Evolutionary conservation across 2,329 filamentous ascomycete genomes (phyloP), one percentile per base, ranked within the genome.

Genomic region (Epichloe uncinata): DNA sequence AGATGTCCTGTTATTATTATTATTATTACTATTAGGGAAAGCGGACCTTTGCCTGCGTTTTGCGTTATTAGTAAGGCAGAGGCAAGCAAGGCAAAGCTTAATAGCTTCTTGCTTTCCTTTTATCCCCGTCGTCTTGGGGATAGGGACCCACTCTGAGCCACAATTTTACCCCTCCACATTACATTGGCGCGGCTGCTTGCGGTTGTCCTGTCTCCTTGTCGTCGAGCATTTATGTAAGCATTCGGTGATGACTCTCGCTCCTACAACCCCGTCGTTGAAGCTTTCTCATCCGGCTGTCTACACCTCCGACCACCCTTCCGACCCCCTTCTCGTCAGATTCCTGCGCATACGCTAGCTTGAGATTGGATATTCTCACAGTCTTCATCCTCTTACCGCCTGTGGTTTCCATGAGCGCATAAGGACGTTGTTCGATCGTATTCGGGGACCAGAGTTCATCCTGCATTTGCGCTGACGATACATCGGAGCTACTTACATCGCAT

Each of bases 111-210:
- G 22, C 22, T 26, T 26, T 26, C 22, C 22, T 26, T 26, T 26
- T 7, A 26, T 26, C 22, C 7, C 6, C 68, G 0, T 65, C 66
- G 41, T 60, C 63, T 0, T 69, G 59, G 57, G 63, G 69, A 50
- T 59, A 61, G 12, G 37, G 43, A 35, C 71, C 68, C 2, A 63
- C 69, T 7, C 13, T n/a, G 35, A 37, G 35, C 15, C 35, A n/a
- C 35, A 37, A 13, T 7, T 13, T 37, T 3, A 2, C 35, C 15
- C 35, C 35, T n/a, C 35, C 35, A 37, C 35, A 37, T 37, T 37
- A 37, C 35, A 37, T 37, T 37, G 35, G 35, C 13, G 35, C 13
- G 15, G 35, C n/a, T 37, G 35, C 35, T 37, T 37, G 35, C 15
- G 35, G 35, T 3, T 37, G 35, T 37, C 7, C 15, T 37, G 22